Base-by-base conservation (phyloP, 192 early-diverging fungal genomes). In the Rhizoclosmatium globosum region DNA sequence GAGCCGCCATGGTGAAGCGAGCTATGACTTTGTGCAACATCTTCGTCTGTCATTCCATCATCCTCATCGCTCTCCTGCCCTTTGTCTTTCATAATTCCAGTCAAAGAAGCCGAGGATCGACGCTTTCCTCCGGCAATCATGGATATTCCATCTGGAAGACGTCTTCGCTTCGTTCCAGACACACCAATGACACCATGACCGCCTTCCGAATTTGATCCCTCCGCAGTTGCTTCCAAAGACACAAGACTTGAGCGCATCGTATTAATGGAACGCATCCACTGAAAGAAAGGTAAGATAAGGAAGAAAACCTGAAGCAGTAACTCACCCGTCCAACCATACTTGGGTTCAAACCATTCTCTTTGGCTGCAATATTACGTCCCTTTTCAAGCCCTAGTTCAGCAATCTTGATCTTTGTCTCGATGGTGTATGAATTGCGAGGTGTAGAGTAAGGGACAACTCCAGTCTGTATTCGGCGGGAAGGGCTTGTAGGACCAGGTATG, bases 251-350 rank as follows among this genome's bases (percentile, higher is more conserved):
- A 4, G 1, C 48, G 41, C 74, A 76, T 67, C 1, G 45, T 67
- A 1, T 76, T 62, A 21, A 76, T 65, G 1, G 74, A 76, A 1
- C 74, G 61, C 61, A 76, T 76, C 74, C 74, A 76, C 74, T 76
- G 38, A 3, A 38, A 56, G 21, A 56, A 38, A 56, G 46, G 21
- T 23, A n/a, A 11, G 38, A 56, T n/a, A 64, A 64, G 11, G 11
- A 64, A 17, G 41, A 17, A 64, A 64, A 17, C 62, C 6, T 11
- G 1, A 21, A 11, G 62, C 11, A 1, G 7, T 2, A 13, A 46
- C 74, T 76, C 64, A 76, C 74, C 74, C 74, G 15, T 4, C 74
- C 74, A 47, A 76, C 74, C 74, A 76, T 76, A 21, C 39, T 45
- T 50, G 19, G 62, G 46, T 76, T 76, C 43, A 76, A 42, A 13